These are phyloP conservation scores for Huntiella savannae DNA, from an alignment of 2,329 filamentous ascomycete species.

Conservation along the genomic window DNA sequence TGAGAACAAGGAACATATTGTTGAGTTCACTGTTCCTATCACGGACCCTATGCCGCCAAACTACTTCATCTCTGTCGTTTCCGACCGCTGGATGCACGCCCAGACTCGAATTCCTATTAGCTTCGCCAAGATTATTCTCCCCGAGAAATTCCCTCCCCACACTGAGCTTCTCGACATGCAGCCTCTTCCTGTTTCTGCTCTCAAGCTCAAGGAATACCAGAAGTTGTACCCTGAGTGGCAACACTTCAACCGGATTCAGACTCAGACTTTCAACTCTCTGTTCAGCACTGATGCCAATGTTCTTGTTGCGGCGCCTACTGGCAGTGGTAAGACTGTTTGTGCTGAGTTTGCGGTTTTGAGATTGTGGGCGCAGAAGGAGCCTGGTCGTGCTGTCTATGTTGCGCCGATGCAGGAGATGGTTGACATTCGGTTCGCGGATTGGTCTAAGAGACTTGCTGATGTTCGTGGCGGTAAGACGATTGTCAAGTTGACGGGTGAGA, in stretches of 20 bases:
- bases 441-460: slow-evolving; percentile 56
- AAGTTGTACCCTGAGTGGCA: slow-evolving; percentile 66
- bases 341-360: slow-evolving; percentile 83
- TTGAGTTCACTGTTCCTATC: slow-evolving; percentile 92
- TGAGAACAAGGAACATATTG: slow-evolving; percentile 80
- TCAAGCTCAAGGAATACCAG: slow-evolving; percentile 72
- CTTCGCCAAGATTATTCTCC: slow-evolving; percentile 85
- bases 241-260: slow-evolving; percentile 94
- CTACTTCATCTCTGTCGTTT: slow-evolving; percentile 90
- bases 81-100: slow-evolving; percentile 95
- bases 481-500: slow-evolving; percentile 86
- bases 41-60: slow-evolving; percentile 96
- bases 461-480: slow-evolving; percentile 73
- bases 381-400: slow-evolving; percentile 73
- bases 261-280: slow-evolving; percentile 86
- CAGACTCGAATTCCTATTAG: slow-evolving; percentile 85
- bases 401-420: slow-evolving; percentile 89
- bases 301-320: slow-evolving; percentile 78
- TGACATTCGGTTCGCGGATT: slow-evolving; percentile 63
- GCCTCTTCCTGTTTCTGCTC: slow-evolving; percentile 67
- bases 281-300: slow-evolving; percentile 87
- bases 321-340: slow-evolving; percentile 91
- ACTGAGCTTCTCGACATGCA: slow-evolving; percentile 86
- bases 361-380: slow-evolving; percentile 47
- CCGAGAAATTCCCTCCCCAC: slow-evolving; percentile 87